Evolutionary conservation across 139 green algal genomes (phyloP), one percentile per base, ranked within the genome.

Genomic region (Chlorella sp.): DNA sequence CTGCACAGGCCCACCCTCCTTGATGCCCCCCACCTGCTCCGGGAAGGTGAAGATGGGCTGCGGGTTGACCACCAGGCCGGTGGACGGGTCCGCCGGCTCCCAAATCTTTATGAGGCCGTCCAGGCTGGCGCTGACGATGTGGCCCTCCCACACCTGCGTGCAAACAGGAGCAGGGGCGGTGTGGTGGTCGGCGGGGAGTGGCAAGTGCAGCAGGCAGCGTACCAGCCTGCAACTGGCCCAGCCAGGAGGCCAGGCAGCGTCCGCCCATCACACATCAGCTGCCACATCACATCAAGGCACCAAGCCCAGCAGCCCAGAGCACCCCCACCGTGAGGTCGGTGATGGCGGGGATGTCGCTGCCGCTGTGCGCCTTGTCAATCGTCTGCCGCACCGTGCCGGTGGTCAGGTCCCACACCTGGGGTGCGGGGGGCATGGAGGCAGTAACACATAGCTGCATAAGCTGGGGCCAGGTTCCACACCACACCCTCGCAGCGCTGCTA

Each of bases 391-490:
- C 86, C 56, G 84, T 46, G 40, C 92, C 93, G 16, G 72, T 79
- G 36, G 77, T 56, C 51, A 97, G 81, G 77, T 96, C 92, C 94
- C 93, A 96, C 20, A 95, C 89, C 92, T 95, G 90, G n/a, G 78
- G 7, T 72, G 8, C 44, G 17, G 19, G 54, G 17, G 56, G 22
- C 83, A 40, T 28, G 24, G n/a, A n/a, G n/a, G n/a, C n/a, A n/a
- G n/a, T n/a, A n/a, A n/a, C n/a, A n/a, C n/a, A n/a, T n/a, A n/a
- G n/a, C n/a, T n/a, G n/a, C n/a, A n/a, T n/a, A n/a, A n/a, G n/a
- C n/a, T n/a, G n/a, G n/a, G n/a, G n/a, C n/a, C n/a, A n/a, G n/a
- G n/a, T n/a, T n/a, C n/a, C n/a, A n/a, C n/a, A n/a, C n/a, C n/a
- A n/a, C n/a, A n/a, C n/a, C n/a, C n/a, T n/a, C n/a, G n/a, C n/a